Evolutionary conservation across 495 filamentous ascomycete species (phyloP), one percentile per base, ranked within the genome.

Genomic region (Penicillium taxi): DNA sequence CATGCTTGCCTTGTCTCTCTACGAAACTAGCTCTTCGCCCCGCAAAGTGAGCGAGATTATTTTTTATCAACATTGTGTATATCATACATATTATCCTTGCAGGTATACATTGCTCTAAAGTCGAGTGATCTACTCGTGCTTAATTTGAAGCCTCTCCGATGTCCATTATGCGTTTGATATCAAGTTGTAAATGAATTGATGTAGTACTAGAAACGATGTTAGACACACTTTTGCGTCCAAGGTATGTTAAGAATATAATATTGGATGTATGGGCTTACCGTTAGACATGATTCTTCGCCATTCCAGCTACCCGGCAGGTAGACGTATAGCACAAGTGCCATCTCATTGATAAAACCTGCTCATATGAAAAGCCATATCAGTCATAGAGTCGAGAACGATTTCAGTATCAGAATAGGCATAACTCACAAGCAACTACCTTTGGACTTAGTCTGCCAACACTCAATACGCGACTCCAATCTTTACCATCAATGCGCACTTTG

Each of bases 311-410:
- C 69, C 24, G 85, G 75, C 35, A 96, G 67, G 55, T 90, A 98
- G 14, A 98, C 91, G 52, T 98, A 98, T 2, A 96, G 64, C 15
- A 96, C 82, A 33, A 98, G 54, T 0, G 88, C 90, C 54, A 82
- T 82, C n/a, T 88, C 84, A 47, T 81, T 64, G 36, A 75, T 68
- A 37, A 82, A 79, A 42, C 73, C 75, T 77, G 32, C 3, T 4
- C 11, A 37, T n/a, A n/a, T n/a, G n/a, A n/a, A n/a, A n/a, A n/a
- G n/a, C n/a, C n/a, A n/a, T n/a, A n/a, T n/a, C 33, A 45, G 43
- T 8, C 11, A 30, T 24, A 30, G 7, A 32, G 39, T 6, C 4
- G 6, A 18, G 19, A n/a, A n/a, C n/a, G n/a, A n/a, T n/a, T 25
- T 16, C 38, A 15, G 18, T 6, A 32, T 36, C 12, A 35, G 17